A percentile compares a stretch with the other conserved stretches of the same genome.
Evolutionary conservation across 1,284 basidiomycete species (phyloP).

Genomic region (Sporisorium exsertum): DNA sequence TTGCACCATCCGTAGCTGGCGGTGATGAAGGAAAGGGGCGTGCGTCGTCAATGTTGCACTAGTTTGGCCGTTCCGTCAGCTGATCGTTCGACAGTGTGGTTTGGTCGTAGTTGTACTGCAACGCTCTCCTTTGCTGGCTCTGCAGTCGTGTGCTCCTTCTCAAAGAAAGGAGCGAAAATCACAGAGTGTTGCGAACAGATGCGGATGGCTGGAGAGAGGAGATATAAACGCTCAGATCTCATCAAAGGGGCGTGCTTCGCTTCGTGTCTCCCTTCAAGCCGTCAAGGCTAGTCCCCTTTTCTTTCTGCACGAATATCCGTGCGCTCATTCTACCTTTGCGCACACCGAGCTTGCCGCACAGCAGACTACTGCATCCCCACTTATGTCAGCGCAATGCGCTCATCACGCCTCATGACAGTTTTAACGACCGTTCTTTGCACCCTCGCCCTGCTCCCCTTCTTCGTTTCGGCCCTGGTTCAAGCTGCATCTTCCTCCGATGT

Average conservation of each 20-base stretch:
- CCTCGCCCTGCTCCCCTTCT: background rate
- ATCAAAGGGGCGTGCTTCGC: background rate
- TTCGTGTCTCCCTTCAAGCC: background rate
- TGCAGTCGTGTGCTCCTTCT: background rate
- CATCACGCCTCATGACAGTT: background rate
- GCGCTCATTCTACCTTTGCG: background rate
- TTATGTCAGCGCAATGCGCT: background rate
- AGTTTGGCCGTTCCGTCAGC: background rate
- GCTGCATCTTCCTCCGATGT: background rate
- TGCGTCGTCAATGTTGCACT: background rate
- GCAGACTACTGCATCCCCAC: background rate
- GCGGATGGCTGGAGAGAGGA: background rate
- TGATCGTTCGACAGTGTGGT: background rate
- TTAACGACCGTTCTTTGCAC: background rate
- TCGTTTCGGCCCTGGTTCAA: background rate
- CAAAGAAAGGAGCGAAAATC: background rate
- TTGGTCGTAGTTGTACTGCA: background rate
- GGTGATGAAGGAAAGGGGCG: background rate
- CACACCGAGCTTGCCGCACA: too few species aligned
- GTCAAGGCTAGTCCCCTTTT: background rate
- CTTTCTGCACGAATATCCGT: too few species aligned
- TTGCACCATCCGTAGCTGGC: background rate
- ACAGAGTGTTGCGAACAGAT: background rate
- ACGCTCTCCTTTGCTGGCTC: background rate
- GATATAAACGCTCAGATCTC: background rate